Evolutionary conservation across 2,329 filamentous ascomycete species (phyloP).

Genomic region (Macrophomina phaseolina): DNA sequence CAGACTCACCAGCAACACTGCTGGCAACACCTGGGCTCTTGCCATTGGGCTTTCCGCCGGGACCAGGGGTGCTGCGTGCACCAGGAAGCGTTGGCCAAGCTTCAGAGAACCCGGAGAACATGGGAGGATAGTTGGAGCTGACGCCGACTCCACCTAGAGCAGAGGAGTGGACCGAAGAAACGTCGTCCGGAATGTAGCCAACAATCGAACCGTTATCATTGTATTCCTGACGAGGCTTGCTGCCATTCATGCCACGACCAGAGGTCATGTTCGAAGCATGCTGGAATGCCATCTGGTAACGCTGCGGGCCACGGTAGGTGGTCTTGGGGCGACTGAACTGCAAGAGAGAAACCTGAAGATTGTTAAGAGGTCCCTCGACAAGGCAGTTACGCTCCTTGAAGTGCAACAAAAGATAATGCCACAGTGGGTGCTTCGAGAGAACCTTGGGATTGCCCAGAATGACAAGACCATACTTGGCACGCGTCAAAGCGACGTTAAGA

Average conservation of each 20-base stretch:
- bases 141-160: slow-evolving; percentile 85
- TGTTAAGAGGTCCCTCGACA: slow-evolving; percentile 92
- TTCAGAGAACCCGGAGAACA: slow-evolving; percentile 95
- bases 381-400: slow-evolving; percentile 97
- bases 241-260: slow-evolving; percentile 51
- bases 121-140: slow-evolving; percentile 83
- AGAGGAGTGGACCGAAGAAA: slow-evolving; percentile 93
- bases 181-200: slow-evolving; percentile 95
- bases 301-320: slow-evolving; percentile 85
- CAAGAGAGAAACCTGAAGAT: slow-evolving; percentile 91
- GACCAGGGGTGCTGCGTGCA: slow-evolving; percentile 66
- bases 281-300: slow-evolving; percentile 81
- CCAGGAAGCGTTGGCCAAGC: slow-evolving; percentile 85
- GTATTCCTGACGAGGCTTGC: slow-evolving; percentile 58
- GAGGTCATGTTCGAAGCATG: slow-evolving; percentile 66
- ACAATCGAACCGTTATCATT: slow-evolving; percentile 86
- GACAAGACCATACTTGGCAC: slow-evolving; percentile 94
- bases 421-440: slow-evolving; percentile 94
- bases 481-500: slow-evolving; percentile 94
- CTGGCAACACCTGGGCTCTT: slow-evolving; percentile 57
- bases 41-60: slow-evolving; percentile 64
- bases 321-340: slow-evolving; percentile 96
- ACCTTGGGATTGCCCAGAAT: slow-evolving; percentile 98
- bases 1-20: slow-evolving; percentile 89
- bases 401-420: slow-evolving; percentile 93